Base-by-base conservation (phyloP, 2,329 filamentous ascomycete species). In the Botrytis medusae region DNA sequence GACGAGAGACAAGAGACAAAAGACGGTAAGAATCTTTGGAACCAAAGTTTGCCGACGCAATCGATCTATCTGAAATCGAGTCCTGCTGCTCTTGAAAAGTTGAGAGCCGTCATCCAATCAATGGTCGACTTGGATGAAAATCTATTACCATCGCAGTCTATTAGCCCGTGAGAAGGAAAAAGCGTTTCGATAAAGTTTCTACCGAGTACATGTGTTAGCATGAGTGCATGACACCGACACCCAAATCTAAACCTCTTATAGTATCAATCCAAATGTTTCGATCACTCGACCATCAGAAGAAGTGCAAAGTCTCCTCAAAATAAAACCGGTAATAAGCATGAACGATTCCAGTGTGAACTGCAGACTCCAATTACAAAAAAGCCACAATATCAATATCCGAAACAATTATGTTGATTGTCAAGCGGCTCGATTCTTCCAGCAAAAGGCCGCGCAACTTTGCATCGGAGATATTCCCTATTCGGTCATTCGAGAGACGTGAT, bases 391-490 rank as follows among this genome's bases (percentile, higher is more conserved):
- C 44, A 14, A 22, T 34, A 34, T 71, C 69, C 59, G 69, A 69
- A 69, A 69, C 67, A 69, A 63, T 22, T 37, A 8, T n/a, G 40
- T 40, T 51, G 42, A 71, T 51, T 40, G 42, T 20, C 32, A 60
- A 71, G 69, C 69, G 69, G 60, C 60, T 71, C 69, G 69, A 71
- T 22, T 70, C 57, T 70, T 70, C 69, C 44, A 40, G 22, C 32
- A 48, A 29, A 44, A 60, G 70, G 61, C 44, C 70, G 70, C 70
- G 70, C 70, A 67, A 68, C 51, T 72, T 72, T 72, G 70, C 70
- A 59, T 67, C 70, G 70, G 70, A 34, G 18, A 3, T 72, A 34
- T 59, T 54, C 14, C 70, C 70, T 72, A 46, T 72, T 67, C 29
- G 22, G 61, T 51, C 61, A 10, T 6, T 68, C 20, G 37, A 40